Base-by-base conservation (phyloP, 2,329 filamentous ascomycete genomes). In the Elsinoe arachidis region DNA sequence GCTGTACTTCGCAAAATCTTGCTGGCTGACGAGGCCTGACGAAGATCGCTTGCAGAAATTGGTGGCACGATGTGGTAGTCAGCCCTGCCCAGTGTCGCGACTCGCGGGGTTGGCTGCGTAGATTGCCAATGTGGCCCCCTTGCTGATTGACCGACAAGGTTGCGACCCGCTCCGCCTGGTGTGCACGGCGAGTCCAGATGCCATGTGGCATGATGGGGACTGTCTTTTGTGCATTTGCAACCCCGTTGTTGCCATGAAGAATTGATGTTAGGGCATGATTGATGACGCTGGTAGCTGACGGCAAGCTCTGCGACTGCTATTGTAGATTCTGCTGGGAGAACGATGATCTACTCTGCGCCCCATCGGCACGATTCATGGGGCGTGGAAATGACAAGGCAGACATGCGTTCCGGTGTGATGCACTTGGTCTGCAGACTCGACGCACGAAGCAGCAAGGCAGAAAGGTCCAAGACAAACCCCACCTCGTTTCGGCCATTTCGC, bases 351-450 rank as follows among this genome's bases (percentile, higher is more conserved):
- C 34, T 51, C 26, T 51, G 46, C 46, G 46, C 30, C 46, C 34
- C 34, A 39, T 39, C 34, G 49, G 49, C 19, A 39, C 35, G 49
- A 53, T 53, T 53, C 49, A 53, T 39, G 49, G 26, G 26, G 39
- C 19, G 41, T 26, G 41, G 5, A 12, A n/a, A 21, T 41, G 26
- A 30, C 26, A 5, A 46, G 21, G 41, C 41, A 11, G 17, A 26
- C 41, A 46, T 46, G 41, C 26, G 7, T 30, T 30, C 26, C 26
- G 7, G 2, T 30, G 7, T 30, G 4, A 30, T 30, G 26, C 26
- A 30, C 26, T 30, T 30, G 26, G 26, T 30, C 26, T 30, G 7
- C 26, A 30, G 26, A 30, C 26, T 26, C 23, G 23, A 26, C 23
- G 23, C 23, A 26, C 23, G 23, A 26, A 26, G 23, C 23, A 26